Conservation (phyloP, 768 basidiomycete species). For the Suillus alpinus region DNA sequence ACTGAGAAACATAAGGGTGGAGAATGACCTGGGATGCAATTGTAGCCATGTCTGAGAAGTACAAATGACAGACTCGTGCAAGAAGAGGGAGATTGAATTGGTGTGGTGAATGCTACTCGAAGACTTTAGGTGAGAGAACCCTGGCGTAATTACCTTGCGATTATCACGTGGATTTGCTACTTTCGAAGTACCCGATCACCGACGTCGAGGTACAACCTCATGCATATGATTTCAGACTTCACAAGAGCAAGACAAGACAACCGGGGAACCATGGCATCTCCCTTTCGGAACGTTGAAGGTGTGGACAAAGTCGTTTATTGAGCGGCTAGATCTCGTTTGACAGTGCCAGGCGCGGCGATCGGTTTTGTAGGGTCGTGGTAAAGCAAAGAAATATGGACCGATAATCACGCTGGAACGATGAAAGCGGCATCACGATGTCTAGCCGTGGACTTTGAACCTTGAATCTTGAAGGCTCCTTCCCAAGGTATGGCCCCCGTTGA, state of each 20-base stretch:
- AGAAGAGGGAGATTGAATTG: constrained; percentile 14
- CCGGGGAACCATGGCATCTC: background rate
- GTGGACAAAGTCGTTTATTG: background rate
- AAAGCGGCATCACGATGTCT: background rate
- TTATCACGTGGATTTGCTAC: constrained; percentile 28
- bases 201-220: background rate
- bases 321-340: background rate
- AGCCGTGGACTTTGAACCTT: background rate
- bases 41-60: constrained; percentile 24
- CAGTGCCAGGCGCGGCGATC: background rate
- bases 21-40: constrained; percentile 77
- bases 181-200: constrained; percentile 8
- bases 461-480: background rate
- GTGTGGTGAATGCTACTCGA: background rate
- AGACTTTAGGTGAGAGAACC: background rate
- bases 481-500: background rate
- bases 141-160: constrained; percentile 12
- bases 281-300: background rate
- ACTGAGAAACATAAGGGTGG: constrained; percentile 76
- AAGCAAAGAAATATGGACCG: background rate
- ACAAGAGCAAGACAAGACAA: constrained; percentile 1
- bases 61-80: constrained; percentile 6
- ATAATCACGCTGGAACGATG: background rate
- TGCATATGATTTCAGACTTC: background rate
- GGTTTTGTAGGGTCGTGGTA: background rate